These are phyloP conservation scores for Geotrichum phurueaensis DNA, from an alignment of 1,139 yeast species.

Conservation along the genomic window DNA sequence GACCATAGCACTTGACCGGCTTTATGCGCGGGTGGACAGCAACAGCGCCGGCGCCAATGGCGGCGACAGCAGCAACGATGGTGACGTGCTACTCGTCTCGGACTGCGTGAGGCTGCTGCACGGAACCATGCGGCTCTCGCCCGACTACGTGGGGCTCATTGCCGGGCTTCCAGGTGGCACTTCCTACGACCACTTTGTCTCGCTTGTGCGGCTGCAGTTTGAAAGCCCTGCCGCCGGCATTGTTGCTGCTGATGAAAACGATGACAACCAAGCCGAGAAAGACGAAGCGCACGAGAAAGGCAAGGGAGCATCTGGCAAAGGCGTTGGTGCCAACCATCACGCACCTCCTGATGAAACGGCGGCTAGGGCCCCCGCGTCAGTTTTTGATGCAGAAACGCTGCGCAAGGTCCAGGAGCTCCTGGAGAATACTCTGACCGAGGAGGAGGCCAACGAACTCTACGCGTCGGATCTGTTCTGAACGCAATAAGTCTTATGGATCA, in stretches of 20 bases:
- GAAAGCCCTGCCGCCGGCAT: slow-evolving; percentile 28
- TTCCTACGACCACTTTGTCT: slow-evolving; percentile 46
- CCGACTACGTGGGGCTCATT: slow-evolving; percentile 19
- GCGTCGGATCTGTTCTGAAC: slow-evolving; percentile 22
- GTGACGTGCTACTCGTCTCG: neutral
- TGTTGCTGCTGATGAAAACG: slow-evolving; percentile 8
- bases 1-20: slow-evolving; percentile 19
- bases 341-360: neutral
- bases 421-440: slow-evolving; percentile 63
- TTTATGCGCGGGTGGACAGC: slow-evolving; percentile 13
- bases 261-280: slow-evolving; percentile 6
- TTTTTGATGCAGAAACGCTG: slow-evolving; percentile 57
- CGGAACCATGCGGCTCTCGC: slow-evolving; percentile 23
- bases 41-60: neutral
- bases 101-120: slow-evolving; percentile 24
- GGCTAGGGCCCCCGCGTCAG: slow-evolving; percentile 56
- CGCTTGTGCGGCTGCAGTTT: slow-evolving; percentile 53
- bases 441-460: slow-evolving; percentile 73
- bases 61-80: neutral
- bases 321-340: neutral
- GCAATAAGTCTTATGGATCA: too few species aligned
- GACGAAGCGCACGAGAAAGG: too few species aligned
- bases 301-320: too few species aligned
- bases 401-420: slow-evolving; percentile 68
- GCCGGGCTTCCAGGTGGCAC: slow-evolving; percentile 19